Conservation (phyloP, 1,284 basidiomycete genomes). For the Tilletia indica region DNA sequence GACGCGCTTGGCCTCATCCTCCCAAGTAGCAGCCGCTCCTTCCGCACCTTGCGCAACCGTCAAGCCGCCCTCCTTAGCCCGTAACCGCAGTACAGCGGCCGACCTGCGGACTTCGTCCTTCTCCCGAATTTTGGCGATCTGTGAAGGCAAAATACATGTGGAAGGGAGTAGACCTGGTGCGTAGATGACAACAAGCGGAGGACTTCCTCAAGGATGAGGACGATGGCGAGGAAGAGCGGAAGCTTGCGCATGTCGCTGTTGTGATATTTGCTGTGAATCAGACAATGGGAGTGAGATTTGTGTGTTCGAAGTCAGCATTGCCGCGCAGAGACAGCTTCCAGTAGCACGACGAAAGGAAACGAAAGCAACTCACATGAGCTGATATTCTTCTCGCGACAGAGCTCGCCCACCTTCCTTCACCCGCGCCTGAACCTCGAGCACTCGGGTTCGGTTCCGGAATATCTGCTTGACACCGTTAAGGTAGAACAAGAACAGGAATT, state of each 20-base stretch:
- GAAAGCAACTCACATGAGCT: conserved; percentile 27
- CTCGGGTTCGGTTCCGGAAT: conserved; percentile 43
- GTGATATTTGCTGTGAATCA: conserved; percentile 31
- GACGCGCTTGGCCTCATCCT: neutral
- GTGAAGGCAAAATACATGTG: conserved; percentile 80
- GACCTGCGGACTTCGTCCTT: conserved; percentile 43
- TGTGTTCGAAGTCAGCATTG: too few relatives aligned
- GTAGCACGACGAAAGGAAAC: too few relatives aligned
- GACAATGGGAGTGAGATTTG: too few relatives aligned
- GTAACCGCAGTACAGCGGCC: conserved; percentile 7
- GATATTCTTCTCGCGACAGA: conserved; percentile 37
- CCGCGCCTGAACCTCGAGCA: conserved; percentile 30
- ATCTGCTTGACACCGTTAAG: conserved; percentile 53
- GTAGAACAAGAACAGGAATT: conserved; percentile 54
- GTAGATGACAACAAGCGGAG: conserved; percentile 78
- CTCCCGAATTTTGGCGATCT: conserved; percentile 60
- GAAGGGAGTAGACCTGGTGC: conserved; percentile 80
- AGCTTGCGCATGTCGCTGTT: conserved; percentile 62
- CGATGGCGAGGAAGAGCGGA: conserved; percentile 73
- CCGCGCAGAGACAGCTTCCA: too few relatives aligned
- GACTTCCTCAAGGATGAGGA: conserved; percentile 74
- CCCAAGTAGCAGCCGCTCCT: neutral
- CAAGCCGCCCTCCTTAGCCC: neutral
- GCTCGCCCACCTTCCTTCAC: conserved; percentile 29
- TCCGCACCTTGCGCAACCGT: neutral